Conservation (phyloP, 208 protist genomes). For the Perkinsela sp. region DNA sequence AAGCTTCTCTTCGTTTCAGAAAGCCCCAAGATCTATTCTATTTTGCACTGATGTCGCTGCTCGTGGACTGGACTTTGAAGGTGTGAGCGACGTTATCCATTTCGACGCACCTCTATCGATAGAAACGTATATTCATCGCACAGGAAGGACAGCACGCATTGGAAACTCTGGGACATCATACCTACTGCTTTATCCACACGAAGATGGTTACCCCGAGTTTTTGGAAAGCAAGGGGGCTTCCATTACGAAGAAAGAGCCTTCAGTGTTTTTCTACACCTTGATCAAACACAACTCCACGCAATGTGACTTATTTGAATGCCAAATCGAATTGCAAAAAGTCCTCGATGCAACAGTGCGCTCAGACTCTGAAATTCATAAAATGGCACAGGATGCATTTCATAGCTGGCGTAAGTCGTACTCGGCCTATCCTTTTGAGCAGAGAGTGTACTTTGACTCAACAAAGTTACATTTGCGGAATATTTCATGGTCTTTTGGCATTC, state of each 20-base stretch:
- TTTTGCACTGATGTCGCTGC: conserved; percentile 80
- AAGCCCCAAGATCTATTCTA: conserved; percentile 51
- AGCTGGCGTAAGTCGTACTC: neutral
- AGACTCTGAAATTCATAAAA: neutral
- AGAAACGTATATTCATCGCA: conserved; percentile 81
- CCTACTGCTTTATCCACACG: conserved; percentile 67
- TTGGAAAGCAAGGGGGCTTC: conserved; percentile 39
- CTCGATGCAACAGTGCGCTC: neutral
- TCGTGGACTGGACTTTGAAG: conserved; percentile 76
- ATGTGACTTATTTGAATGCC: neutral
- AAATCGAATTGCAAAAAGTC: neutral
- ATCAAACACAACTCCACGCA: neutral
- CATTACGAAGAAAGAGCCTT: conserved; percentile 18
- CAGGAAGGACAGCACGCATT: conserved; percentile 77
- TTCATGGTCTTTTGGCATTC: neutral
- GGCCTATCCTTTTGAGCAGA: neutral
- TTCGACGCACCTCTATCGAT: conserved; percentile 81
- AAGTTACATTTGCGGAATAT: neutral
- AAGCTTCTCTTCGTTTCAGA: conserved; percentile 56
- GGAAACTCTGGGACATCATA: conserved; percentile 63
- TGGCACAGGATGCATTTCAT: neutral
- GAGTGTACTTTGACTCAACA: neutral
- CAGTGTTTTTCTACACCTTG: neutral
- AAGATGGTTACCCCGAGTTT: conserved; percentile 56
- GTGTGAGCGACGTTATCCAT: conserved; percentile 86